Evolutionary conservation across 2,329 filamentous ascomycete species (phyloP), one percentile per base, ranked within the genome.

Genomic region (Fonsecaea pedrosoi): DNA sequence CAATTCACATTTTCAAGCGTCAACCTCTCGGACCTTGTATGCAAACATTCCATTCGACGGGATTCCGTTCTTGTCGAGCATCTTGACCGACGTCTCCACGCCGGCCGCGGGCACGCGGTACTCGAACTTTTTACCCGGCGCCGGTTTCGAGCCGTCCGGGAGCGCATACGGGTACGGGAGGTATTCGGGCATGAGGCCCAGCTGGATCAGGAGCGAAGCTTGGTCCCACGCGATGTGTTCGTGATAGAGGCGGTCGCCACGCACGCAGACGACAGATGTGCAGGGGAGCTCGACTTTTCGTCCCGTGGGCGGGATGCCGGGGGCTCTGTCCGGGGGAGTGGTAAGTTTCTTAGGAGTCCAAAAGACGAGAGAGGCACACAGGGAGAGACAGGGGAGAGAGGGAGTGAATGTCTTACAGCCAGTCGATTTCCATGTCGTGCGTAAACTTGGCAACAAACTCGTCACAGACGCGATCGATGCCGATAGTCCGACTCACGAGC

Each of bases 211-310:
- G 1, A 86, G 83, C 0, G 86, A 89, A 0, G 81, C 86, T 74
- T 91, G 88, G 66, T 92, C 89, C 89, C 89, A 92, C 13, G 83
- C 79, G 53, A 92, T 91, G 71, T 91, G 89, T 74, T 92, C 89
- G 69, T 91, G 88, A 70, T 87, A 90, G 0, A 92, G 77, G 0
- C 88, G 80, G 73, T 91, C 88, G 2, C 89, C 89, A 1, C 89
- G 84, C 61, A 91, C 83, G 64, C 89, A 89, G 4, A 91, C 88
- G 0, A 91, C 81, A 2, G 85, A 82, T 0, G 85, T 89, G 68
- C 91, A 86, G 0, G 89, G 88, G 5, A 91, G 81, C n/a, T 83
- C 80, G 1, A 90, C 77, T 8, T 78, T 74, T 66, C 79, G 80
- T 34, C 81, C 78, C 0, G 87, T 90, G 1, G 87, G 85, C 2